Base-by-base conservation (phyloP, 2,329 filamentous ascomycete species). In the Talaromyces amestolkiae region DNA sequence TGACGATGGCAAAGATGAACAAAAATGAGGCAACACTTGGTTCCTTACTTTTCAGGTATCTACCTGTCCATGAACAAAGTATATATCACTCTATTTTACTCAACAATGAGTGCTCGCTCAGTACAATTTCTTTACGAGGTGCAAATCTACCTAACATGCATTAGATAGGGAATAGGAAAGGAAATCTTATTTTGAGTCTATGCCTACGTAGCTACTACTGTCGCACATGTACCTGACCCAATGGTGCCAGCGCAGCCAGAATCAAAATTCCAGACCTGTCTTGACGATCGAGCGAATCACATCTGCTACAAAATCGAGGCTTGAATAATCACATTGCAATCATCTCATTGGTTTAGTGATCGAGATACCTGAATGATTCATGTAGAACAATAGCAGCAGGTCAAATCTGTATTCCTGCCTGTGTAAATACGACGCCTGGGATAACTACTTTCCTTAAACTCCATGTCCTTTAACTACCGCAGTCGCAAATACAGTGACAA, bases 221-320 rank as follows among this genome's bases (percentile, higher is more conserved):
- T 31, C 39, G 45, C 45, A 59, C 39, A 33, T 60, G 58, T 47
- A 41, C 39, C 39, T 22, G 24, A 33, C 17, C 24, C 27, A 35
- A 43, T 47, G 24, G 58, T 47, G 58, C 58, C 41, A 60, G 41
- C 58, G 8, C 58, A 47, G 33, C 53, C 53, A 56, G 33, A 56
- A 56, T 56, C 53, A 17, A 39, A 39, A 56, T 39, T 31, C 31
- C n/a, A 39, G 53, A 33, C 33, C 33, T 39, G 33, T 13, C 33
- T 39, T 39, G n/a, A 37, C 6, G 17, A 19, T 35, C n/a, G 51
- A 35, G n/a, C 51, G n/a, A 54, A 54, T 54, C 51, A 54, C n/a
- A 22, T 15, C 31, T 22, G 2, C n/a, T 22, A 54, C 9, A 37
- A 53, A 54, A 15, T 6, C 51, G 19, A 19, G 51, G 51, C 51